A percentile compares a stretch with the other conserved stretches of the same genome.
These are phyloP conservation scores for Tulasnella sp. DNA, from an alignment of 768 basidiomycete species.

Conservation along the genomic window DNA sequence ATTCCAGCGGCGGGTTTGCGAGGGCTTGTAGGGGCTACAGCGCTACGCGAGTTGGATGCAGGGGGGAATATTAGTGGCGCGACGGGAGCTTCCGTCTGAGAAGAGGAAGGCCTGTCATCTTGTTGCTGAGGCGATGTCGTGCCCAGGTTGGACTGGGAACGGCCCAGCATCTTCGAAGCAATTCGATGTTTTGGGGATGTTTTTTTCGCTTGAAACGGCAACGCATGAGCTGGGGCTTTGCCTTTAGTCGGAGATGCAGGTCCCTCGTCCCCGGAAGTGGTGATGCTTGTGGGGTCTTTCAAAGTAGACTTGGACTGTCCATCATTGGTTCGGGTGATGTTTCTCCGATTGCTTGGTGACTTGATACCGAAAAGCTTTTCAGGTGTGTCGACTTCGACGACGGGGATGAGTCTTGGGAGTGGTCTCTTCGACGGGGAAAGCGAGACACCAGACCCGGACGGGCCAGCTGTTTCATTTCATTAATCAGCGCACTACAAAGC, in stretches of 20 bases:
- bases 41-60: background rate
- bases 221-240: background rate
- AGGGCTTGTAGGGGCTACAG: background rate
- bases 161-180: background rate
- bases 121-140: background rate
- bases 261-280: background rate
- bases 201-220: background rate
- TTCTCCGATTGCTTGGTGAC: background rate
- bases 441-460: background rate
- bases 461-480: background rate
- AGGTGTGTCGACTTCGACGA: slow-evolving; percentile 1
- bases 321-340: background rate
- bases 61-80: background rate
- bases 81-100: background rate
- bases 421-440: background rate
- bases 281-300: background rate
- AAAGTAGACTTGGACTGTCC: background rate
- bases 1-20: slow-evolving; percentile 35
- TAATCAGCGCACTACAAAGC: background rate
- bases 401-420: background rate
- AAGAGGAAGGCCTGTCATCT: background rate
- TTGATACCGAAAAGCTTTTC: background rate
- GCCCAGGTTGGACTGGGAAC: background rate
- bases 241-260: background rate
- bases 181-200: background rate